phyloP scores from a whole-genome alignment of 2,329 filamentous ascomycete species.

The Xylaria sp. region DNA sequence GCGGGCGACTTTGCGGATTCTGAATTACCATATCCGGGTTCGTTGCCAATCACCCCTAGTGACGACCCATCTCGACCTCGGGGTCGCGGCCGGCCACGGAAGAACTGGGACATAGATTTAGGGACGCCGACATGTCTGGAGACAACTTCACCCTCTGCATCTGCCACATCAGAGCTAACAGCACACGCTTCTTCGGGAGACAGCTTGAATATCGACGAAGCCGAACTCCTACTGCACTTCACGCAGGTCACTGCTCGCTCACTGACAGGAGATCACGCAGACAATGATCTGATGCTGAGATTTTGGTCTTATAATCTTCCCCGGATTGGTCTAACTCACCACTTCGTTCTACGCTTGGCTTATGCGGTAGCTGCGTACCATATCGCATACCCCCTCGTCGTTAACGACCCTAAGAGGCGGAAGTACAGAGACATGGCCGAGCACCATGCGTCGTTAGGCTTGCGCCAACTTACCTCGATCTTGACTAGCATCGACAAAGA shows the following conservation, averaged over 20 bases:
- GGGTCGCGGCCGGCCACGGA: conserved; percentile 21
- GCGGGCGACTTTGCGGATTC: neutral
- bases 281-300: neutral
- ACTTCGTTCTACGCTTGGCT: conserved; percentile 21
- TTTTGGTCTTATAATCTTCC: conserved; percentile 25
- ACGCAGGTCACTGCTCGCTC: conserved; percentile 13
- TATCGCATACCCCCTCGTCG: neutral
- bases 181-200: neutral
- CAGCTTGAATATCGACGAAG: conserved; percentile 15
- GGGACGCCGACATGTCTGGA: neutral
- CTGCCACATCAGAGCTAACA: neutral
- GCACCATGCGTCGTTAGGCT: conserved; percentile 19
- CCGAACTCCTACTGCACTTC: conserved; percentile 22
- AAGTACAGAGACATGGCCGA: conserved; percentile 9
- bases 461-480: conserved; percentile 4
- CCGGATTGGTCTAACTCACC: conserved; percentile 17
- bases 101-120: neutral
- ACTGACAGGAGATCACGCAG: neutral
- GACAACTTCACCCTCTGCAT: neutral
- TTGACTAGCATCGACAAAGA: conserved; percentile 8
- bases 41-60: neutral
- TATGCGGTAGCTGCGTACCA: conserved; percentile 23
- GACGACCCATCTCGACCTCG: neutral
- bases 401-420: neutral
- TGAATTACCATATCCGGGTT: neutral